These are phyloP conservation scores for Cubamyces lactineus DNA, from an alignment of 768 basidiomycete genomes.

Conservation along the genomic window DNA sequence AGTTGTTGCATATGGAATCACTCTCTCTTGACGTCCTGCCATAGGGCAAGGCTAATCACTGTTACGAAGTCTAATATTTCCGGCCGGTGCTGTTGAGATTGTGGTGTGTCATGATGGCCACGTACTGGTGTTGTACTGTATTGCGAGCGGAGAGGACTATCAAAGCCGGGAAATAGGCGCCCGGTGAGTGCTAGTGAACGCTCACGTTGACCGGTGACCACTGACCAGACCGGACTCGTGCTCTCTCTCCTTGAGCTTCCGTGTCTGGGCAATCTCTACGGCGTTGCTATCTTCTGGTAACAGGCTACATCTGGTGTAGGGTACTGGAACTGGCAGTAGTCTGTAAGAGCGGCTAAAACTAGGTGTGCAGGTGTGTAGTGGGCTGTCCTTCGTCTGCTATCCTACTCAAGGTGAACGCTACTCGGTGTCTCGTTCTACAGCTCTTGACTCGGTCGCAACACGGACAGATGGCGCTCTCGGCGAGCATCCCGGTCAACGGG, in stretches of 20 bases:
- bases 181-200: neutral
- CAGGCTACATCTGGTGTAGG: no score
- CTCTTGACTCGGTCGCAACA: neutral
- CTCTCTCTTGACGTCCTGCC: neutral
- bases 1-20: conserved; percentile 7
- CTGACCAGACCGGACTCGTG: neutral
- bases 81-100: no score
- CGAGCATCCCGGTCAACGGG: conserved; percentile 4
- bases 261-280: neutral
- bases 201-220: no score
- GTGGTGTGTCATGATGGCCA: no score
- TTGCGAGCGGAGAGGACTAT: neutral
- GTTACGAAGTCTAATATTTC: no score
- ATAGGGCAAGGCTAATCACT: neutral
- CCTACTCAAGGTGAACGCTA: no score
- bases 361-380: neutral
- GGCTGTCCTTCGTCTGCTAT: neutral
- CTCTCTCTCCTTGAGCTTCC: neutral
- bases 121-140: no score
- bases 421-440: neutral
- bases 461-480: conserved; percentile 12
- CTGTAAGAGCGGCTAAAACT: no score
- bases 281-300: no score
- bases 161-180: neutral
- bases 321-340: no score